Evolutionary conservation across 768 basidiomycete genomes (phyloP), one percentile per base, ranked within the genome.

Genomic region (Amanita rimosa): DNA sequence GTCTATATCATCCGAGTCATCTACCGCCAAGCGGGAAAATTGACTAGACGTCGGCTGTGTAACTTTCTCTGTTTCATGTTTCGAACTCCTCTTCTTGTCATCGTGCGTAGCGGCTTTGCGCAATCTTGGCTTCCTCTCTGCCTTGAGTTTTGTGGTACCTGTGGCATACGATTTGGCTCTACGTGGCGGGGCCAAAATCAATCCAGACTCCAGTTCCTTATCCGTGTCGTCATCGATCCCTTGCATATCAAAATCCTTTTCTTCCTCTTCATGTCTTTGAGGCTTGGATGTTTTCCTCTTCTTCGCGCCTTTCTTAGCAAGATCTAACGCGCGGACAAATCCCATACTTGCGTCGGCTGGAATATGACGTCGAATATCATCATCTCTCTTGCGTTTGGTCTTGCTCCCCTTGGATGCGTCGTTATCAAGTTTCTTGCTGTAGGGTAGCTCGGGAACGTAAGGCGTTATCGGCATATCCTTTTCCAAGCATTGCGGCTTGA

Each of bases 401-500:
- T 63, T 65, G 50, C 63, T 65, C 19, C 53, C 50, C 8, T 65
- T 53, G 21, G 65, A 55, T 8, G 56, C 55, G 26, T 59, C 56
- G 36, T 65, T 64, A 47, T 65, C 55, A 22, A 63, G 51, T 48
- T 70, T 63, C 55, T 59, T 66, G 54, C 62, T 66, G 51, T 64
- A 72, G 49, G 62, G 65, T 17, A 58, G 62, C 53, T 75, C 72
- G 34, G 81, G 78, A 27, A 76, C 71, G 55, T 86, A 83, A 54
- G 80, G 76, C 56, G 83, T 78, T 34, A 93, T 86, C 44, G 85
- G 83, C 80, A 96, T 91, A 17, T 67, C 70, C 65, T 83, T 84
- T 65, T 94, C 87, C 29, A 90, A 64, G 55, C 80, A 84, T 52
- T 78, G 71, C 0, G 93, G 93, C 38, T 83, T 81, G 53, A 83